These are phyloP conservation scores for Lactarius quietus DNA, from an alignment of 768 basidiomycete species.

Conservation along the genomic window DNA sequence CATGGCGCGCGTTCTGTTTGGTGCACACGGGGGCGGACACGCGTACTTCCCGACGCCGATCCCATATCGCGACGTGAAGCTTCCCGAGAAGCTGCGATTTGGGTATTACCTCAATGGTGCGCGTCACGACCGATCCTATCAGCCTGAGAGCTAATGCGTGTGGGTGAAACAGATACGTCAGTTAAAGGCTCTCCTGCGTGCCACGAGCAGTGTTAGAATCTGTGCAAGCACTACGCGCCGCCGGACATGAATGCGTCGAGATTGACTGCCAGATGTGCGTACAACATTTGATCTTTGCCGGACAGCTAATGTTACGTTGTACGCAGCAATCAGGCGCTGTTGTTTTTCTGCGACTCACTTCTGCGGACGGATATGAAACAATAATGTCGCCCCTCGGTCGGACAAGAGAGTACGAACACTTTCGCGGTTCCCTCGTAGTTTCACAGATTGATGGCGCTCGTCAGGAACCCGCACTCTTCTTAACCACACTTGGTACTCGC, in stretches of 20 bases:
- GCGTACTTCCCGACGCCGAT: slow-evolving; percentile 42
- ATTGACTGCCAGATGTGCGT: slow-evolving; percentile 34
- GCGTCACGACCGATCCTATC: background rate
- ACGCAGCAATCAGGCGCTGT: slow-evolving; percentile 7
- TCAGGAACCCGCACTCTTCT: slow-evolving; percentile 22
- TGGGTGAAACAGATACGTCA: slow-evolving; percentile 3
- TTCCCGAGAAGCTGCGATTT: slow-evolving; percentile 60
- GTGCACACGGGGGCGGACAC: slow-evolving; percentile 30
- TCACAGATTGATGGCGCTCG: background rate
- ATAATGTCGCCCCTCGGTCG: slow-evolving; percentile 22
- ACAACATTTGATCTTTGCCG: background rate
- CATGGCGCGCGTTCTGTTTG: slow-evolving; percentile 50
- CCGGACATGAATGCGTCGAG: slow-evolving; percentile 42
- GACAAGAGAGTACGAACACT: slow-evolving; percentile 15
- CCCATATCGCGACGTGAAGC: slow-evolving; percentile 53
- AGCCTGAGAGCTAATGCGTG: background rate
- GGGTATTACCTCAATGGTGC: slow-evolving; percentile 68
- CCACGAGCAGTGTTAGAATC: slow-evolving; percentile 37
- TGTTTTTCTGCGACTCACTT: slow-evolving; percentile 16
- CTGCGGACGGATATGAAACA: slow-evolving; percentile 23
- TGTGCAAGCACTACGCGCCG: slow-evolving; percentile 35
- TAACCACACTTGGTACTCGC: slow-evolving; percentile 19
- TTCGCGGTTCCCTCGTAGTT: background rate
- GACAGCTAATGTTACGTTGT: background rate
- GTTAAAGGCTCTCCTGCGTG: slow-evolving; percentile 25